Evolutionary conservation across 352 stramenopile genomes (phyloP).

Genomic region (Pythium folliculosum): DNA sequence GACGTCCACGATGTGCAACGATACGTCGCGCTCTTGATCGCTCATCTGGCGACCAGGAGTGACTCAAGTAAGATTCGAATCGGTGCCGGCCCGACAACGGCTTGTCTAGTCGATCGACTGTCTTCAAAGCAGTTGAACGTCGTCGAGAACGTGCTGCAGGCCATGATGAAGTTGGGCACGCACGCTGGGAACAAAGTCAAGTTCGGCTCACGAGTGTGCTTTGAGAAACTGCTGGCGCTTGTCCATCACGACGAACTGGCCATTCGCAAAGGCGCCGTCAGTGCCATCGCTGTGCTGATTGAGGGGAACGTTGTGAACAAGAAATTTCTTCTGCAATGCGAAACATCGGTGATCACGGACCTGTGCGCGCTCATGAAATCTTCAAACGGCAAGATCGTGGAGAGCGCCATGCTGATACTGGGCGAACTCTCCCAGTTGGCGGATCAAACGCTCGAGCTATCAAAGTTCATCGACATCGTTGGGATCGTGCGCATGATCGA

Average conservation of each 20-base stretch:
- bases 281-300: constrained; percentile 59
- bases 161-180: constrained; percentile 65
- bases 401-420: constrained; percentile 71
- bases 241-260: constrained; percentile 62
- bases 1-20: constrained; percentile 61
- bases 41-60: constrained; percentile 59
- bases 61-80: constrained; percentile 63
- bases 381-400: constrained; percentile 65
- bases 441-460: constrained; percentile 70
- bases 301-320: constrained; percentile 76
- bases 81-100: constrained; percentile 43
- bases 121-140: constrained; percentile 71
- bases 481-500: constrained; percentile 62
- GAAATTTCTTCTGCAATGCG: constrained; percentile 62
- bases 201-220: constrained; percentile 68
- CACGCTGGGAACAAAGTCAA: constrained; percentile 82
- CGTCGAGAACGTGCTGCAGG: constrained; percentile 68
- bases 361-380: constrained; percentile 64
- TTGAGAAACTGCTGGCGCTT: constrained; percentile 67
- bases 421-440: constrained; percentile 62
- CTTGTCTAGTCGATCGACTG: constrained; percentile 57
- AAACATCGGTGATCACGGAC: constrained; percentile 50
- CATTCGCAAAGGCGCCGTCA: constrained; percentile 67
- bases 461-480: constrained; percentile 64
- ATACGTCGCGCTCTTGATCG: constrained; percentile 55